Base-by-base conservation (phyloP, 768 basidiomycete genomes). In the Gloeopeniophorella convolvens region DNA sequence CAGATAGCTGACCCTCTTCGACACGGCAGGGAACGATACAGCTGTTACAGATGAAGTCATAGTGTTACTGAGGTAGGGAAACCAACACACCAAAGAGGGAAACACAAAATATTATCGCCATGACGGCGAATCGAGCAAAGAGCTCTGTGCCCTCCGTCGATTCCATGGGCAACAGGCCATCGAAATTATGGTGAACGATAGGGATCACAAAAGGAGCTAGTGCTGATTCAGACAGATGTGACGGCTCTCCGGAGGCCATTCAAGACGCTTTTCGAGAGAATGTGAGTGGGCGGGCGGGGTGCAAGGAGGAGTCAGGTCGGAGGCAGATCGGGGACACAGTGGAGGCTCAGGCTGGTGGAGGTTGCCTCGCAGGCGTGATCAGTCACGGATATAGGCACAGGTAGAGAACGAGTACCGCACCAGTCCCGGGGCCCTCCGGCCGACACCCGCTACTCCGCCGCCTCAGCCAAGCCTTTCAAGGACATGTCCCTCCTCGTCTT, bases 11-110 rank as follows among this genome's bases (percentile, higher is more conserved):
- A 74, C 60, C 1, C 71, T 72, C 50, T 75, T 78, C 0, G 86
- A 85, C 21, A 87, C 49, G 1, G 78, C 68, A 0, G 89, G 88
- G 54, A 90, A 84, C 0, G 83, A 83, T 1, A 80, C 82, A n/a
- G 88, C 87, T 76, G 35, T 18, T 41, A 28, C 27, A 30, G 8
- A 24, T 40, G 5, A 48, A 15, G 21, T 24, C 30, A 39, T 11
- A 5, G 16, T 1, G 46, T 13, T 4, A 1, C 18, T 7, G 42
- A 34, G 30, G 10, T 28, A 34, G 45, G 21, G 15, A 5, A 35
- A 6, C 30, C n/a, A 26, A 66, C 73, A 47, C 54, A 85, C 85
- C 84, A 27, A 80, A 72, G 35, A 88, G 73, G 33, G 85, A 89
- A 3, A 82, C 68, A 31, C 70, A 54, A 42, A 85, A 73, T 45